Evolutionary conservation across 2,329 filamentous ascomycete genomes (phyloP).

Genomic region (Anthostomella pinea): DNA sequence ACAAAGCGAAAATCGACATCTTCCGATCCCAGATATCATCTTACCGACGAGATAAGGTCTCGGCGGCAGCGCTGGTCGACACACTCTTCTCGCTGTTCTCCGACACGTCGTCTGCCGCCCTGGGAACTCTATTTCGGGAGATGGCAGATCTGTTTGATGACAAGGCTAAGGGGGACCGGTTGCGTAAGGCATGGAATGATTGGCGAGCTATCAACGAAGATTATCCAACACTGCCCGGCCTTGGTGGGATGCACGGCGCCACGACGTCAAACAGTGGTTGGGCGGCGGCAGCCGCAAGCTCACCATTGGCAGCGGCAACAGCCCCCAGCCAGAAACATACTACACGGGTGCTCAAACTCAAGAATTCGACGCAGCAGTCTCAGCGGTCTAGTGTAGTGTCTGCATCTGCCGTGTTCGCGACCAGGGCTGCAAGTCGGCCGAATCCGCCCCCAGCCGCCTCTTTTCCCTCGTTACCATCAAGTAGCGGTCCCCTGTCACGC

Average conservation of each 20-base stretch:
- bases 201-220: constrained; percentile 96
- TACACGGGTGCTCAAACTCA: constrained; percentile 55
- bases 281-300: constrained; percentile 55
- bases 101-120: constrained; percentile 72
- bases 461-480: constrained; percentile 31
- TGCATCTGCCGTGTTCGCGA: constrained; percentile 15
- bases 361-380: constrained; percentile 47
- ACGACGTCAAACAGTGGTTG: constrained; percentile 57
- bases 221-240: constrained; percentile 81
- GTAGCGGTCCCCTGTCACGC: constrained; percentile 11
- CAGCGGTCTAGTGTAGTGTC: constrained; percentile 30
- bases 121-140: constrained; percentile 88
- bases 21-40: constrained; percentile 80
- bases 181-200: constrained; percentile 87
- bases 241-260: constrained; percentile 64
- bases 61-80: constrained; percentile 76
- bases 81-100: constrained; percentile 81
- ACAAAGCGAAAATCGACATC: constrained; percentile 67
- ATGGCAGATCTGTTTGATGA: constrained; percentile 92
- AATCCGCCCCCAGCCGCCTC: constrained; percentile 18
- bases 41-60: constrained; percentile 68
- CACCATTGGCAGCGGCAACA: constrained; percentile 33
- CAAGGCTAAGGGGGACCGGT: constrained; percentile 64
- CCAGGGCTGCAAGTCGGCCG: constrained; percentile 7
- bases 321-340: constrained; percentile 48